These are phyloP conservation scores for Ascochyta fabae DNA, from an alignment of 2,329 filamentous ascomycete genomes.

Conservation along the genomic window DNA sequence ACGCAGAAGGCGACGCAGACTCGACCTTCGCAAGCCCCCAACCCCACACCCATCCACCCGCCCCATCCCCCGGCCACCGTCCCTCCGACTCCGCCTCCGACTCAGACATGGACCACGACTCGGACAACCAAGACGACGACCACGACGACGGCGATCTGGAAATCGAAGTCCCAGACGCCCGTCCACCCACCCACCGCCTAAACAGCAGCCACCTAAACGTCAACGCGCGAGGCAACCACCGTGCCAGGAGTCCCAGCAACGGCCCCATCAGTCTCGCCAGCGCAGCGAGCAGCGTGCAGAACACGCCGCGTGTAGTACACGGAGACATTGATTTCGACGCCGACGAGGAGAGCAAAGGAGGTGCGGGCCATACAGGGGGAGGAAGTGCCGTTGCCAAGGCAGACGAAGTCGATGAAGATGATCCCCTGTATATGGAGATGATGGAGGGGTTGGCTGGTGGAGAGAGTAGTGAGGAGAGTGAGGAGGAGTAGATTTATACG, in stretches of 20 bases:
- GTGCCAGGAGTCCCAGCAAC: constrained; percentile 37
- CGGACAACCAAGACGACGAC: constrained; percentile 26
- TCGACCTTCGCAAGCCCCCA: background rate
- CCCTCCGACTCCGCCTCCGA: background rate
- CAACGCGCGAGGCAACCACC: constrained; percentile 4
- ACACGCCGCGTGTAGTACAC: constrained; percentile 26
- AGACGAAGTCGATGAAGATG: constrained; percentile 47
- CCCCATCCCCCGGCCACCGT: background rate
- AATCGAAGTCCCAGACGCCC: constrained; percentile 44
- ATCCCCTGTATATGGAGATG: constrained; percentile 54
- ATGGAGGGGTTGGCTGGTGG: constrained; percentile 48
- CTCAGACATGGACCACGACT: constrained; percentile 24
- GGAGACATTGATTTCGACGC: constrained; percentile 45
- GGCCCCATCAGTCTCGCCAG: constrained; percentile 54
- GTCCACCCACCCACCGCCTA: constrained; percentile 26
- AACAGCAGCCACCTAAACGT: too few species aligned
- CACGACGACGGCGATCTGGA: constrained; percentile 37
- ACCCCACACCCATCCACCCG: background rate
- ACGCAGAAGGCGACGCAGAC: constrained; percentile 22
- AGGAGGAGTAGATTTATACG: constrained; percentile 46
- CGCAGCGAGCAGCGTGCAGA: constrained; percentile 48
- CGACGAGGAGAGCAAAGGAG: constrained; percentile 21
- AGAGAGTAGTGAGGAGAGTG: constrained; percentile 53
- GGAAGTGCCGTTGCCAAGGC: constrained; percentile 10
- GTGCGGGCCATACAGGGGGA: constrained; percentile 32